Percentiles rank a stretch among this genome's conserved stretches.
These are phyloP conservation scores for Saksenaea vasiformis DNA, from an alignment of 371 early-diverging fungal species.

Conservation along the genomic window DNA sequence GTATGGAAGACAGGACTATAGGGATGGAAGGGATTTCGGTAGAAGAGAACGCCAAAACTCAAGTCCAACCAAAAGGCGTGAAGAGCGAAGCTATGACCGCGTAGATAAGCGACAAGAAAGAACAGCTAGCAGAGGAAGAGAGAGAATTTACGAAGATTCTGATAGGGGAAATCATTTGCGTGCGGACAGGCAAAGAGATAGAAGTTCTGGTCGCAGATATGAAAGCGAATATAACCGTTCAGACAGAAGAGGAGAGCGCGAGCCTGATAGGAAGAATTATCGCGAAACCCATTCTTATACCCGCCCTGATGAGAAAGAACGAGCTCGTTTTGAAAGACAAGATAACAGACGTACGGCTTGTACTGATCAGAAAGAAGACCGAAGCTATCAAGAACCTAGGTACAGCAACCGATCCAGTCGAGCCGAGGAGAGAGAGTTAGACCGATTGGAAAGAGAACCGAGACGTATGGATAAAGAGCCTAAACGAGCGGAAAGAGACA, in stretches of 20 bases:
- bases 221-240: not conserved
- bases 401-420: not conserved
- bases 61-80: not conserved
- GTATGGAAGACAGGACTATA: not conserved
- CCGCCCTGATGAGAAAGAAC: not conserved
- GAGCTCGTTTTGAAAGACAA: not conserved
- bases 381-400: not conserved
- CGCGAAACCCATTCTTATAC: not conserved
- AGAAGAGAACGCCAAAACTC: slow-evolving; percentile 17
- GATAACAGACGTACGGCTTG: not conserved
- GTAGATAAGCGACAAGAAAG: not conserved
- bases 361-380: not conserved
- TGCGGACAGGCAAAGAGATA: no score
- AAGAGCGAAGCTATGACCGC: not conserved
- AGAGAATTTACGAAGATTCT: no score
- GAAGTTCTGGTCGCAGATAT: not conserved
- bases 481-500: not conserved
- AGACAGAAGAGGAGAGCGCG: not conserved
- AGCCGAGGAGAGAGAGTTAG: not conserved
- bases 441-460: not conserved
- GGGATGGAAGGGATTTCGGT: not conserved
- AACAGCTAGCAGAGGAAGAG: no score
- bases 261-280: not conserved
- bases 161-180: no score
- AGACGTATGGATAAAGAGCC: not conserved